A percentile compares a stretch with the other conserved stretches of the same genome.
These are phyloP conservation scores for Clarireedia homoeocarpa DNA, from an alignment of 2,329 filamentous ascomycete genomes.

Conservation along the genomic window DNA sequence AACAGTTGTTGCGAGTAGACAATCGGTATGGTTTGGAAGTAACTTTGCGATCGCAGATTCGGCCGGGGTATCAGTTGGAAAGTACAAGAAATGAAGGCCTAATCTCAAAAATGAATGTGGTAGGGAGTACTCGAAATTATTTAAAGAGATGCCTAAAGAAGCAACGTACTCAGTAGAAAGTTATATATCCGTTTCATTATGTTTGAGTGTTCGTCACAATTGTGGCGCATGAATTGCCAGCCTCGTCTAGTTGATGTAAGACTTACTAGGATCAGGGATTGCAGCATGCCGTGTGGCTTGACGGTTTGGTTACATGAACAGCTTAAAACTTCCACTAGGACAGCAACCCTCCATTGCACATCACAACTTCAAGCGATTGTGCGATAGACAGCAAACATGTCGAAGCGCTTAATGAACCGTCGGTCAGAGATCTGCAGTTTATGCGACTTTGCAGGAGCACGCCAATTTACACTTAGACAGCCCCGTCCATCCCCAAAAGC, in stretches of 20 bases:
- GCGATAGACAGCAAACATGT: slow-evolving; percentile 28
- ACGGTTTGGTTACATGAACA: background rate
- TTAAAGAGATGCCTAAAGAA: background rate
- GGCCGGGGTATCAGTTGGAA: background rate
- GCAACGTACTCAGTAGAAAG: background rate
- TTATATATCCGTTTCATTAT: slow-evolving; percentile 1
- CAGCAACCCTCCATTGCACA: slow-evolving; percentile 7
- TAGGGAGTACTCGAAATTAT: background rate
- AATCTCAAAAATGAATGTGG: background rate
- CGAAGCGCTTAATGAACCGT: slow-evolving; percentile 29
- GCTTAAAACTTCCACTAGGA: too few relatives aligned
- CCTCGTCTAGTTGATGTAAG: slow-evolving; percentile 9
- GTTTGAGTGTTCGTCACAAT: slow-evolving; percentile 12
- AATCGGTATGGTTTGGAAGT: background rate
- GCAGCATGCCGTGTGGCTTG: background rate
- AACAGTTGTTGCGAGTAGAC: background rate
- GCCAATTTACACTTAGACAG: slow-evolving; percentile 9
- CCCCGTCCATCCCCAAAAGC: slow-evolving; percentile 13
- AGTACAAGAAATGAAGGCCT: background rate
- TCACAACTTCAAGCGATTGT: slow-evolving; percentile 2
- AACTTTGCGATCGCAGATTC: background rate
- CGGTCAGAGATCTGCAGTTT: slow-evolving; percentile 36
- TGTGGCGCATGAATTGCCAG: slow-evolving; percentile 11
- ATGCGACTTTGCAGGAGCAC: slow-evolving; percentile 32
- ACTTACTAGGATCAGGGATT: background rate